Conservation (phyloP, 129 eudicot genomes). For the Artemisia annua region DNA sequence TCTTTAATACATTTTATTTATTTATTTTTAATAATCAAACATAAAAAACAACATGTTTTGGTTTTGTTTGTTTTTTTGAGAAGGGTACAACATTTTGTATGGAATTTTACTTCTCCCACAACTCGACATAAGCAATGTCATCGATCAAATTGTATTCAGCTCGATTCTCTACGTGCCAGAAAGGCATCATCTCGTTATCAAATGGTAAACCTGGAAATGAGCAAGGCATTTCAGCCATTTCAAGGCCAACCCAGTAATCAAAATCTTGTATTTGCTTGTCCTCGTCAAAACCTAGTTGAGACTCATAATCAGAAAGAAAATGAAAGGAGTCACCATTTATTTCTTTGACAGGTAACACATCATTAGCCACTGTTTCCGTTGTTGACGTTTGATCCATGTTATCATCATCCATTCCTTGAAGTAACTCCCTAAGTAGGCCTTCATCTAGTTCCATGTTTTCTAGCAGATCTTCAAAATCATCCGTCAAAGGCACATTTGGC, state of each 20-base stretch:
- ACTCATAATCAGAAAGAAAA: conserved; percentile 15
- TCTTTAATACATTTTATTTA: background rate
- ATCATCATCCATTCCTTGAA: conserved; percentile 28
- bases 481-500: conserved; percentile 10
- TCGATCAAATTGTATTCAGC: conserved; percentile 25
- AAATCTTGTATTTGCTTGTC: conserved; percentile 33
- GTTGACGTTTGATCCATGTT: conserved; percentile 12
- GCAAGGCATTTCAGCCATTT: conserved; percentile 16
- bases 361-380: conserved; percentile 12
- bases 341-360: conserved; percentile 13
- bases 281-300: conserved; percentile 12
- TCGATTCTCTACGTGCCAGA: conserved; percentile 31
- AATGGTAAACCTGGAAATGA: conserved; percentile 20
- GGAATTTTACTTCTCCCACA: conserved; percentile 24
- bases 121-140: conserved; percentile 34
- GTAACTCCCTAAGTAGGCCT: conserved; percentile 26
- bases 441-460: conserved; percentile 39
- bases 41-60: background rate
- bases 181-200: conserved; percentile 32
- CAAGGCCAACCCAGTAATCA: conserved; percentile 30
- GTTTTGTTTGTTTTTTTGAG: no score
- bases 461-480: conserved; percentile 26
- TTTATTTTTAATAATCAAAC: background rate
- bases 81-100: background rate
- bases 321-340: background rate